A percentile compares a stretch with the other conserved stretches of the same genome.
These are phyloP conservation scores for Trichomonascaceae sp. DNA, from an alignment of 1,139 yeast species.

Conservation along the genomic window DNA sequence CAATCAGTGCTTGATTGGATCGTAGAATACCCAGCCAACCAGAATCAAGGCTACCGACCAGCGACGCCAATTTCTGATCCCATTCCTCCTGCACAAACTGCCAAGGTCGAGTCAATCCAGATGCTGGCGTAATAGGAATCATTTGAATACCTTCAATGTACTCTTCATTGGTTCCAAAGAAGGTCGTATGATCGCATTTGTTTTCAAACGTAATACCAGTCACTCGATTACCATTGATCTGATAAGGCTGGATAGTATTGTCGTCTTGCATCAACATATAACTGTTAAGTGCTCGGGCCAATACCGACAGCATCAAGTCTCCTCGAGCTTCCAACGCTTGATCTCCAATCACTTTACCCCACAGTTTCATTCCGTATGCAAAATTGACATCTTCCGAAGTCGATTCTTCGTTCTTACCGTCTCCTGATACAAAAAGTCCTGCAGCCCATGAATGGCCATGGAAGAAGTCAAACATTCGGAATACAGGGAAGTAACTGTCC, in stretches of 20 bases:
- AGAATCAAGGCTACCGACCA: constrained; percentile 51
- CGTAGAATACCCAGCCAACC: constrained; percentile 89
- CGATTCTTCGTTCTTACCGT: constrained; percentile 77
- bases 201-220: constrained; percentile 77
- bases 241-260: constrained; percentile 55
- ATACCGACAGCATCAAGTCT: constrained; percentile 62
- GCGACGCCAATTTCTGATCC: constrained; percentile 46
- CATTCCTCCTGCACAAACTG: constrained; percentile 76
- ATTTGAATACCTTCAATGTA: constrained; percentile 95
- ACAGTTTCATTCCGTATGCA: constrained; percentile 73
- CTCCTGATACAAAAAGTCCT: constrained; percentile 63
- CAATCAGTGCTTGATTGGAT: constrained; percentile 70
- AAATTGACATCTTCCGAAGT: constrained; percentile 77
- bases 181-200: constrained; percentile 87
- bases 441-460: constrained; percentile 84
- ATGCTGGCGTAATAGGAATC: constrained; percentile 82
- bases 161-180: constrained; percentile 68
- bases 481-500: constrained; percentile 67
- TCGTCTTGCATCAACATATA: constrained; percentile 55
- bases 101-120: constrained; percentile 67
- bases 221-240: constrained; percentile 56
- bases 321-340: constrained; percentile 71
- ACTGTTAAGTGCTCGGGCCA: constrained; percentile 54
- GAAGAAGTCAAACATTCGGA: constrained; percentile 73
- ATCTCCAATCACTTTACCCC: constrained; percentile 73